Base-by-base conservation (phyloP, 2,329 filamentous ascomycete species). In the Lasiodiplodia sp. region DNA sequence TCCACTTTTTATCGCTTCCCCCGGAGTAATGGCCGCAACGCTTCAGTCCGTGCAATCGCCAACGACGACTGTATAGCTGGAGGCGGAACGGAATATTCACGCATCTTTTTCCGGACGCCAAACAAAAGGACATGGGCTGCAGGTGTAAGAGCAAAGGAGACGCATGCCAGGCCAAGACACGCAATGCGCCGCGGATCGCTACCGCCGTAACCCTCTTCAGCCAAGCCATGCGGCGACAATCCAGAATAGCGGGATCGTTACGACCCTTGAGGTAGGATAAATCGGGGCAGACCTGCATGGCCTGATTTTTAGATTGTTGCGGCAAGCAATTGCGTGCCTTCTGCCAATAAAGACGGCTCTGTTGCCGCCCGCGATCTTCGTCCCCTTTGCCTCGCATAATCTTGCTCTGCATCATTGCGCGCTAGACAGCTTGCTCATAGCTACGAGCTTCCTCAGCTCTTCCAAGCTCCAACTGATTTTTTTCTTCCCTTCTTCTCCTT, bases 121-220 rank as follows among this genome's bases (percentile, higher is more conserved):
- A 28, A 28, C 10, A 51, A 7, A 34, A n/a, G 21, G 2, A 40
- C 21, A 8, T 4, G 3, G 23, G 34, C 21, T 23, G 34, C 18
- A 34, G 31, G 31, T 34, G 6, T 34, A 40, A 5, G 6, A 16
- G 25, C 25, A 23, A 31, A 49, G 58, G 49, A 49, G 25, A 40
- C 58, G 58, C 21, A 44, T 51, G 58, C 40, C 58, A 28, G 31
- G 38, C 57, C 57, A 60, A 60, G 55, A 34, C 31, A 57, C 37
- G 57, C 57, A 47, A 21, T 23, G n/a, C 31, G 34, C 55, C 34
- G 31, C 57, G 57, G 44, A 47, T 60, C 57, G 57, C 57, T 47
- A 60, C 31, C 31, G 58, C 58, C 18, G 40, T 44, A 51, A 34
- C 40, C 40, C 23, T 44, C 58, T 47, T 47, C 44, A 47, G 44